Evolutionary conservation across 176 grass and related monocot species (phyloP), one percentile per base, ranked within the genome.

Genomic region (Musa troglodytarum): DNA sequence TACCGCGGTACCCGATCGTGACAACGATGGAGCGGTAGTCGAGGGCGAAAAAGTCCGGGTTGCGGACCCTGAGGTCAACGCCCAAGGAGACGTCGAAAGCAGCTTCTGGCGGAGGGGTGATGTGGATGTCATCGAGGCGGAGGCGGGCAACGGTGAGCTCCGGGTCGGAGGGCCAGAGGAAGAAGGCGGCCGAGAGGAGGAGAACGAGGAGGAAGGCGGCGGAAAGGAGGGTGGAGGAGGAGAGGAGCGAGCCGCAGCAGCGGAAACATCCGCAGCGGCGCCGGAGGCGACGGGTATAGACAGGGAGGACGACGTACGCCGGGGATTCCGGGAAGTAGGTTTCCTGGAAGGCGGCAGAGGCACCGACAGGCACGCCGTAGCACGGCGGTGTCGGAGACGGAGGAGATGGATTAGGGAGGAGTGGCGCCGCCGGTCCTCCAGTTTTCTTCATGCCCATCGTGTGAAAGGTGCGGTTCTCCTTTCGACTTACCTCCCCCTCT

Each of bases 151-250:
- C 17, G 12, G n/a, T 50, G 49, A 77, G 75, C 11, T 77, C 61
- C 43, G 75, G 75, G 1, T 77, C 61, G 61, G 75, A 65, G 49
- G 75, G 75, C 59, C 58, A 77, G 49, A 77, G 59, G 49, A 77
- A 65, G 49, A 65, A 77, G 61, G 49, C n/a, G 43, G 59, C 75
- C 11, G 13, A 52, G n/a, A 61, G 16, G 20, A 77, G 21, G 11
- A 65, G 49, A 11, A 65, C 19, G 11, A 65, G 3, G 75, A 65
- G 11, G 49, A 77, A 65, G 19, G 21, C 75, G 49, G 11, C 6
- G n/a, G 20, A 15, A 10, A 77, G 61, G 75, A 77, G 13, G 62
- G 57, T 25, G 56, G 49, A 65, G 10, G 61, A 24, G 58, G 61
- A 66, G 50, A 52, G 6, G n/a, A 66, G 13, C 3, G 57, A 65